A percentile compares a stretch with the other conserved stretches of the same genome.
Evolutionary conservation across 2,329 filamentous ascomycete genomes (phyloP).

Genomic region (Neofusicoccum sp.): DNA sequence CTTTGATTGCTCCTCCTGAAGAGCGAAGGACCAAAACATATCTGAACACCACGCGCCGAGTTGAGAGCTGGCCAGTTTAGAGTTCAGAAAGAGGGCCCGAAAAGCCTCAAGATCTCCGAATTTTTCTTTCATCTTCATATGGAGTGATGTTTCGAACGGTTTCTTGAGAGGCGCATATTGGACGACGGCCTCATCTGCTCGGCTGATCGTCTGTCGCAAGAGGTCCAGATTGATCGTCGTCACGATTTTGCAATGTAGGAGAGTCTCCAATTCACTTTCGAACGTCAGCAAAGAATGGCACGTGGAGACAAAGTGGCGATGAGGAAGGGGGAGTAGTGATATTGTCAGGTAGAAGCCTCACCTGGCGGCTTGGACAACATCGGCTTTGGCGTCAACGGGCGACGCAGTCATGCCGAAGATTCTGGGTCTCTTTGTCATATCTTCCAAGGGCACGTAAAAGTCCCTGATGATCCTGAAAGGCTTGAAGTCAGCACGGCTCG

Average conservation of each 20-base stretch:
- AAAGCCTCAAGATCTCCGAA: conserved; percentile 56
- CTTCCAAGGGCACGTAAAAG: conserved; percentile 62
- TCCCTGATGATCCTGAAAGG: conserved; percentile 71
- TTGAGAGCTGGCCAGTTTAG: conserved; percentile 59
- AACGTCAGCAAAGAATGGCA: neutral
- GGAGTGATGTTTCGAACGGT: conserved; percentile 64
- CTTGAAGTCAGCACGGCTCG: conserved; percentile 2
- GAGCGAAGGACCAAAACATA: conserved; percentile 69
- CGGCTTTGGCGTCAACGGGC: conserved; percentile 78
- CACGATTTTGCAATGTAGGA: conserved; percentile 79
- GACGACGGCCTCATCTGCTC: conserved; percentile 59
- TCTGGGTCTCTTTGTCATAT: conserved; percentile 58
- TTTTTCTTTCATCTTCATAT: conserved; percentile 53
- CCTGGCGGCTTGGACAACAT: conserved; percentile 66
- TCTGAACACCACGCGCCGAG: conserved; percentile 86
- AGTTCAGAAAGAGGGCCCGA: conserved; percentile 57
- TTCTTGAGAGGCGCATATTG: conserved; percentile 53
- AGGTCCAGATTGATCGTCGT: conserved; percentile 65
- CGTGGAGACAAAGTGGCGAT: neutral
- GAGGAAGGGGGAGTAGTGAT: too few species aligned
- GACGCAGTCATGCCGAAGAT: conserved; percentile 98
- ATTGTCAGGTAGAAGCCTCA: conserved; percentile 26
- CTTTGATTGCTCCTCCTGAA: conserved; percentile 61
- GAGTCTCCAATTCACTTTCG: conserved; percentile 62
- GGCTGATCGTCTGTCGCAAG: conserved; percentile 58